Base-by-base conservation (phyloP, 2,329 filamentous ascomycete species). In the Sclerotinia borealis region DNA sequence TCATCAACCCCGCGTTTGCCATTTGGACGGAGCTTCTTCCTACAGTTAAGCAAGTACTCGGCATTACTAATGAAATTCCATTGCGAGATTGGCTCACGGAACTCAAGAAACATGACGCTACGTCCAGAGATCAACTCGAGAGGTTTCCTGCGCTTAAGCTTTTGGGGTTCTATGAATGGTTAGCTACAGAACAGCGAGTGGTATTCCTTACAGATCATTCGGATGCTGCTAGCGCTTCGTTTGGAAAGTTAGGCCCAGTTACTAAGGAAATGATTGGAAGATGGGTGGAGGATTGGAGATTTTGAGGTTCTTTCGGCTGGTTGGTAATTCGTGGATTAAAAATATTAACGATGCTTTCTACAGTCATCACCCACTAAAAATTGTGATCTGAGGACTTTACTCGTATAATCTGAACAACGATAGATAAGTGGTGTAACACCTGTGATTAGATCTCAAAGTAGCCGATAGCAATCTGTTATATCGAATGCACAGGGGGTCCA, bases 131-230 rank as follows among this genome's bases (percentile, higher is more conserved):
- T 81, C 81, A 67, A 65, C 80, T 0, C 74, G 73, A 4, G 72
- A 70, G 59, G 82, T 82, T 67, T 80, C 80, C 0, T 80, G 77
- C 15, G 66, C 52, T 83, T 51, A 84, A 84, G 74, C 72, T 85
- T 52, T 67, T 84, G 1, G 71, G 71, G n/a, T 76, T 64, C 59
- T 55, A 55, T 56, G 25, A n/a, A 10, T 61, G 69, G 66, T 19
- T 76, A 29, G 59, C 64, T 64, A 34, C 63, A 0, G 34, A 58
- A 13, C 66, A 68, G 17, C 25, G 68, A 19, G 4, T 55, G 4
- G 22, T 27, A 7, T 67, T 61, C 8, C 45, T 56, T 0, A 63
- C 68, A 19, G 34, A 50, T 7, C 54, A 64, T 17, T 68, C 67
- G 2, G 66, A 61, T 1, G 25, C 45, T 49, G 36, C 36, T 8